phyloP scores from a whole-genome alignment of 306 rosid species.

The Ceratonia siliqua region DNA sequence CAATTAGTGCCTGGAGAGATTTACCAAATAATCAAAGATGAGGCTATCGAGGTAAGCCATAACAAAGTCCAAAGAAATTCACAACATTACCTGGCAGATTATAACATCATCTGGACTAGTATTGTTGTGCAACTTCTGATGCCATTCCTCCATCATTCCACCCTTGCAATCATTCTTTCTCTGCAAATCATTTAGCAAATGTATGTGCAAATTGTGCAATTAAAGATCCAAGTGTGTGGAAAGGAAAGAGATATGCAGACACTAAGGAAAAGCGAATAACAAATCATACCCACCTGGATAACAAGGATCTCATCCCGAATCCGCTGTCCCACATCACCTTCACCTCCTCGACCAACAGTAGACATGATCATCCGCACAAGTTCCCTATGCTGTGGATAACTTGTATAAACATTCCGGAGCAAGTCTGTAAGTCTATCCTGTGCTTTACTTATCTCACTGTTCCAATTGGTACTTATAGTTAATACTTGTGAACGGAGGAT shows the following conservation, averaged over 20 bases:
- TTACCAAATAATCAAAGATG: slow-evolving; percentile 31
- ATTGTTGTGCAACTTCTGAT: slow-evolving; percentile 96
- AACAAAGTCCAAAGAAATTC: slow-evolving; percentile 34
- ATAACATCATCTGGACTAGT: slow-evolving; percentile 98
- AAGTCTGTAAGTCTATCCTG: slow-evolving; percentile 92
- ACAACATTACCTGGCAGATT: slow-evolving; percentile 83
- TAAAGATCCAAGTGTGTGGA: slow-evolving; percentile 31
- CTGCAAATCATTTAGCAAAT: slow-evolving; percentile 49
- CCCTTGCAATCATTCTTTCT: slow-evolving; percentile 87
- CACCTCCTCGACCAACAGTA: slow-evolving; percentile 98
- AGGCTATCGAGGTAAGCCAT: slow-evolving; percentile 22
- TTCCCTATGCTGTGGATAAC: slow-evolving; percentile 74
- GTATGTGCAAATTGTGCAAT: slow-evolving; percentile 24
- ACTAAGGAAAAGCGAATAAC: slow-evolving; percentile 12
- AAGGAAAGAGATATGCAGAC: slow-evolving; percentile 24
- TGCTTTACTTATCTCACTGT: slow-evolving; percentile 96
- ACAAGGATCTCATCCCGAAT: slow-evolving; percentile 98
- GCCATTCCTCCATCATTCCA: slow-evolving; percentile 99
- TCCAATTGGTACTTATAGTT: slow-evolving; percentile 26
- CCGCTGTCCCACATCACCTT: slow-evolving; percentile 99
- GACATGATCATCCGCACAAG: slow-evolving; percentile 87
- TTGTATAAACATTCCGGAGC: slow-evolving; percentile 75
- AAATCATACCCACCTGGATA: slow-evolving; percentile 65
- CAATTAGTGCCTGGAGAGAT: slow-evolving; percentile 78
- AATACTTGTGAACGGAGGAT: slow-evolving; percentile 29